phyloP scores from a whole-genome alignment of 2,329 filamentous ascomycete genomes.

The Pseudogymnoascus sp. region DNA sequence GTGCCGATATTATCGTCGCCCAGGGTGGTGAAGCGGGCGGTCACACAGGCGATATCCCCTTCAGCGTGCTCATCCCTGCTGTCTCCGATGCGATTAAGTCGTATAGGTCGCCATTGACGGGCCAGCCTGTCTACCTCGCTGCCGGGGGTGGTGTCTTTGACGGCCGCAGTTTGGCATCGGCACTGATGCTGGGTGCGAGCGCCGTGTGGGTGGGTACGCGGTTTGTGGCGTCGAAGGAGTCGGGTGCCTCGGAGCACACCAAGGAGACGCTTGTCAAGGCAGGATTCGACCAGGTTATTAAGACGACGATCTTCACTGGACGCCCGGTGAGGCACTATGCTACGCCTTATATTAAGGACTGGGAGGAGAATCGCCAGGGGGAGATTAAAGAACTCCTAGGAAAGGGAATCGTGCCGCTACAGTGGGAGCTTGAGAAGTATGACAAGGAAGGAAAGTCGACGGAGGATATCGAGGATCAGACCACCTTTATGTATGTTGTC shows the following conservation, averaged over 20 bases:
- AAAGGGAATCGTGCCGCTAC: conserved; percentile 82
- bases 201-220: conserved; percentile 96
- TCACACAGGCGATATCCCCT: conserved; percentile 91
- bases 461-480: conserved; percentile 10
- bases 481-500: conserved; percentile 2
- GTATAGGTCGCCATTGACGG: conserved; percentile 79
- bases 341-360: conserved; percentile 86
- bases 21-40: conserved; percentile 97
- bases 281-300: conserved; percentile 84
- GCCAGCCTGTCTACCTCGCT: conserved; percentile 79
- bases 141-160: conserved; percentile 95
- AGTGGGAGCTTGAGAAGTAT: conserved; percentile 74
- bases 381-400: conserved; percentile 84
- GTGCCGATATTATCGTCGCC: conserved; percentile 93
- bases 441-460: conserved; percentile 49
- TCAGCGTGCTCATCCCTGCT: conserved; percentile 82
- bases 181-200: conserved; percentile 84
- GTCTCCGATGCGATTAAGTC: conserved; percentile 75
- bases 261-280: conserved; percentile 78
- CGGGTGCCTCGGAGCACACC: conserved; percentile 84
- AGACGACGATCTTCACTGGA: conserved; percentile 91
- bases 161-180: conserved; percentile 79
- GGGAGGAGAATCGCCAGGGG: conserved; percentile 77
- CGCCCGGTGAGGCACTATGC: conserved; percentile 83
- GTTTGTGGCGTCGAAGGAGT: conserved; percentile 90